A percentile compares a stretch with the other conserved stretches of the same genome.
phyloP scores from a whole-genome alignment of 495 filamentous ascomycete genomes.

The Aspergillus panamensis region DNA sequence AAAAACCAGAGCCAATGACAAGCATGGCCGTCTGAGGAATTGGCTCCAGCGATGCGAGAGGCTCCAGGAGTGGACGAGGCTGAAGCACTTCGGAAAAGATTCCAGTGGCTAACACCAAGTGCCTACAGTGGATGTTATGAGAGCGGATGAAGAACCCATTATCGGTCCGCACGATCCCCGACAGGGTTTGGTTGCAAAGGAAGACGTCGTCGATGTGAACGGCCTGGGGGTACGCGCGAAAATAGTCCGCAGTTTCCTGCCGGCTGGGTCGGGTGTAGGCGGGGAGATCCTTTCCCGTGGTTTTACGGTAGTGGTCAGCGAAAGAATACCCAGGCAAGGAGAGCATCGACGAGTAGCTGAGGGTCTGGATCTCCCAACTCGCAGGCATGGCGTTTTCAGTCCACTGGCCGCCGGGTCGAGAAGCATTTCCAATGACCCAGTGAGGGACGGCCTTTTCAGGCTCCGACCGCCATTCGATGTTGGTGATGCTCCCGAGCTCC shows the following conservation, averaged over 20 bases:
- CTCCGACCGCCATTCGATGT: slow-evolving; percentile 54
- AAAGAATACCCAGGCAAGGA: slow-evolving; percentile 63
- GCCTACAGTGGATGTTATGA: slow-evolving; percentile 54
- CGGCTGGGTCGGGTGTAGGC: slow-evolving; percentile 58
- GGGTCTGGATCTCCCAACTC: slow-evolving; percentile 55
- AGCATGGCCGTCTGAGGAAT: slow-evolving; percentile 40
- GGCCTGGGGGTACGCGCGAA: slow-evolving; percentile 51
- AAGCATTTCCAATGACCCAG: slow-evolving; percentile 53
- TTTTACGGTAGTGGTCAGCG: slow-evolving; percentile 47
- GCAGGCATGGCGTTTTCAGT: slow-evolving; percentile 52
- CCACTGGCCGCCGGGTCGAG: slow-evolving; percentile 61
- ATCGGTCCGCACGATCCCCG: slow-evolving; percentile 41
- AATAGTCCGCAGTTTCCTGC: slow-evolving; percentile 56
- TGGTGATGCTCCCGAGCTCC: slow-evolving; percentile 44
- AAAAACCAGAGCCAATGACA: slow-evolving; percentile 63
- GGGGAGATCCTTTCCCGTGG: slow-evolving; percentile 41
- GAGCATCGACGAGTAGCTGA: slow-evolving; percentile 66
- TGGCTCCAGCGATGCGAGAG: slow-evolving; percentile 31
- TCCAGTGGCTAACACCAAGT: slow-evolving; percentile 61
- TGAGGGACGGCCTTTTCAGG: slow-evolving; percentile 54
- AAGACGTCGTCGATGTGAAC: slow-evolving; percentile 53
- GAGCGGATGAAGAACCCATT: slow-evolving; percentile 53
- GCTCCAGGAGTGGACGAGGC: slow-evolving; percentile 47
- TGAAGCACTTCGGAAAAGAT: slow-evolving; percentile 57
- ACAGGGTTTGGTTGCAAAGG: slow-evolving; percentile 40